Conservation (phyloP, 2,329 filamentous ascomycete species). For the Penicillium sp. region DNA sequence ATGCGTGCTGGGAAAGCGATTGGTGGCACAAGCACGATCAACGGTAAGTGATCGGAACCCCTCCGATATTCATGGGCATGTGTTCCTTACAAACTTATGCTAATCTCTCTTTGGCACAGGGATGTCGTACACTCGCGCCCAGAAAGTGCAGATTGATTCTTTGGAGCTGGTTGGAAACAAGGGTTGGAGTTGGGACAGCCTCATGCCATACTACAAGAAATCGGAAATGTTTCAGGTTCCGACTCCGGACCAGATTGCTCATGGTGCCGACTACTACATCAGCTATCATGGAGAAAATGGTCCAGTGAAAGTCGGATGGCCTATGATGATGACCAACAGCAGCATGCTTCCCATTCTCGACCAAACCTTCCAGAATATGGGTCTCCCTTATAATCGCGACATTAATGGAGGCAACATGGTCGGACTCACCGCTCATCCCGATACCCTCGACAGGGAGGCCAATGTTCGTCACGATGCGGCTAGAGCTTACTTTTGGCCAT, state of each 20-base stretch:
- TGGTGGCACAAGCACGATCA: slow-evolving; percentile 45
- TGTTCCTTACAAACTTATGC: background rate
- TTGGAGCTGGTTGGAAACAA: slow-evolving; percentile 35
- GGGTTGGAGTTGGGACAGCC: slow-evolving; percentile 33
- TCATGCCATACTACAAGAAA: slow-evolving; percentile 32
- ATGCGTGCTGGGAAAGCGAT: slow-evolving; percentile 44
- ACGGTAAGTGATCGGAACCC: slow-evolving; percentile 25
- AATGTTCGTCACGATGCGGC: slow-evolving; percentile 47
- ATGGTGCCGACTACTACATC: slow-evolving; percentile 28
- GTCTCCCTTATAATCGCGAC: slow-evolving; percentile 42
- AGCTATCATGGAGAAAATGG: slow-evolving; percentile 29
- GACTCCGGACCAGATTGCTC: slow-evolving; percentile 18
- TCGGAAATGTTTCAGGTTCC: slow-evolving; percentile 29
- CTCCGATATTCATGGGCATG: no score
- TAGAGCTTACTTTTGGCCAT: slow-evolving; percentile 47
- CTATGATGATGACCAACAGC: slow-evolving; percentile 20
- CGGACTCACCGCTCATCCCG: slow-evolving; percentile 43
- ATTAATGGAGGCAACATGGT: slow-evolving; percentile 44
- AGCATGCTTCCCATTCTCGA: slow-evolving; percentile 33
- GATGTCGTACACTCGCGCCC: slow-evolving; percentile 38
- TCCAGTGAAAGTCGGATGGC: slow-evolving; percentile 30
- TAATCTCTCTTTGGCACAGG: slow-evolving; percentile 19
- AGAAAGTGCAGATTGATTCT: slow-evolving; percentile 37
- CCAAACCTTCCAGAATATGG: slow-evolving; percentile 36
- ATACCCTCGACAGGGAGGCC: slow-evolving; percentile 38